Evolutionary conservation across 2,329 filamentous ascomycete genomes (phyloP), one percentile per base, ranked within the genome.

Genomic region (Ceratocystis diversiconidia): DNA sequence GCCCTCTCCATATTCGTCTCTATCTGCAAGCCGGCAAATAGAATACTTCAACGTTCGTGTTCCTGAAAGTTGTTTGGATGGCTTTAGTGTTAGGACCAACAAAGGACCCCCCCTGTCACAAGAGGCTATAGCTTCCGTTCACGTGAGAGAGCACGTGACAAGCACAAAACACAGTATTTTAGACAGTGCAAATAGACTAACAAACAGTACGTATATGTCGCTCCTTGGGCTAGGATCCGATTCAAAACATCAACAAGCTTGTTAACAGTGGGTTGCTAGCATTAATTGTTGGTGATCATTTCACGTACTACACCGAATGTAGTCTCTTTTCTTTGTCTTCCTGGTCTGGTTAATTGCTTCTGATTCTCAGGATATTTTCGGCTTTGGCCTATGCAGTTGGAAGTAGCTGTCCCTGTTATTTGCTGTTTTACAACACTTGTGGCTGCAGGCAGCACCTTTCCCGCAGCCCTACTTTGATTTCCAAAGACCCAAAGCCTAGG

Each of bases 41-140:
- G 15, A 28, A 36, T 36, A n/a, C 55, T 59, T 36, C 7, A 36
- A 25, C 7, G 8, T n/a, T 8, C 8, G 25, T 59, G 55, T 59
- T 59, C 55, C 55, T 59, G 28, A 36, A 59, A 36, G 55, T 17
- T 19, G 55, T n/a, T 19, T 59, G 55, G 8, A 28, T 59, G 28
- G 55, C 48, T 12, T 59, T 59, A 36, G 55, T 59, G 55, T 36
- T 30, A n/a, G 28, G 55, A 30, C 55, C 55, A 59, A 6, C 55
- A 59, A 59, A 59, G 55, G 55, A 59, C 55, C 55, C 55, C 55
- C 52, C 55, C 55, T 59, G 55, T 59, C 17, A n/a, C 15, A 59
- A 19, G 36, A 59, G 55, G 55, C 28, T 32, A 59, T 59, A 59
- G 55, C 55, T 59, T 36, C 55, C 0, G 3, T 1, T 2, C 55